A percentile compares a stretch with the other conserved stretches of the same genome.
Evolutionary conservation across 1,139 yeast genomes (phyloP).

Genomic region (Geotrichum bryndzae): DNA sequence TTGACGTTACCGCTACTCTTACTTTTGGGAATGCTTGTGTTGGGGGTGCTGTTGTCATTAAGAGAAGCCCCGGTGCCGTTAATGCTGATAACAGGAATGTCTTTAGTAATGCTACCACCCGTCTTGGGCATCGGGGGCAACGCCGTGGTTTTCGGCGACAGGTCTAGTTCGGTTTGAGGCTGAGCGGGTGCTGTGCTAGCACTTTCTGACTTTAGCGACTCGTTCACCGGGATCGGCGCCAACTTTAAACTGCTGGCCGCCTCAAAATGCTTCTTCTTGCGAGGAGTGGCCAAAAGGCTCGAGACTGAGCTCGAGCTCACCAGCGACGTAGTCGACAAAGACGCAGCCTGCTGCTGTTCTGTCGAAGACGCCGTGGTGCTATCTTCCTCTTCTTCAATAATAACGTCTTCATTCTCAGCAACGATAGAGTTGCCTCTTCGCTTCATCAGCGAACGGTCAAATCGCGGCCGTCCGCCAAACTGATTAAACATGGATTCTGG

Average conservation of each 20-base stretch:
- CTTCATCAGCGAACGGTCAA: constrained; percentile 19
- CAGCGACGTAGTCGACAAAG: constrained; percentile 20
- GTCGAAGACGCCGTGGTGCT: not conserved
- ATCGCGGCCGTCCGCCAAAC: constrained; percentile 14
- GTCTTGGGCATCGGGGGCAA: not conserved
- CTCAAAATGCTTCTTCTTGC: not conserved
- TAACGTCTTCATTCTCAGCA: constrained; percentile 28
- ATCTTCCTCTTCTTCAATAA: constrained; percentile 23
- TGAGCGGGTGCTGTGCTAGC: not conserved
- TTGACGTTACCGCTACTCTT: not conserved
- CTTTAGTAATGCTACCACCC: not conserved
- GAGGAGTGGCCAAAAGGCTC: not conserved
- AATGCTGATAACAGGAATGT: not conserved
- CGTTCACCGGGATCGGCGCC: not conserved
- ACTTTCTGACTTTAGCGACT: not conserved
- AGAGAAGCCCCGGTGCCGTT: not conserved
- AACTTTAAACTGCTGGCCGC: not conserved
- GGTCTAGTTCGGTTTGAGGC: not conserved
- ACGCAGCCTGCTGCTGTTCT: constrained; percentile 20
- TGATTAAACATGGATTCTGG: constrained; percentile 24
- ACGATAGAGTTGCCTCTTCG: constrained; percentile 30
- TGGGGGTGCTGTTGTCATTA: not conserved
- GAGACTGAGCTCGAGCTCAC: constrained; percentile 13
- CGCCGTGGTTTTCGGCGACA: not conserved
- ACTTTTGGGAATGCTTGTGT: not conserved